Base-by-base conservation (phyloP, 805 yeast genomes). In the Kuraishia capsulata region DNA sequence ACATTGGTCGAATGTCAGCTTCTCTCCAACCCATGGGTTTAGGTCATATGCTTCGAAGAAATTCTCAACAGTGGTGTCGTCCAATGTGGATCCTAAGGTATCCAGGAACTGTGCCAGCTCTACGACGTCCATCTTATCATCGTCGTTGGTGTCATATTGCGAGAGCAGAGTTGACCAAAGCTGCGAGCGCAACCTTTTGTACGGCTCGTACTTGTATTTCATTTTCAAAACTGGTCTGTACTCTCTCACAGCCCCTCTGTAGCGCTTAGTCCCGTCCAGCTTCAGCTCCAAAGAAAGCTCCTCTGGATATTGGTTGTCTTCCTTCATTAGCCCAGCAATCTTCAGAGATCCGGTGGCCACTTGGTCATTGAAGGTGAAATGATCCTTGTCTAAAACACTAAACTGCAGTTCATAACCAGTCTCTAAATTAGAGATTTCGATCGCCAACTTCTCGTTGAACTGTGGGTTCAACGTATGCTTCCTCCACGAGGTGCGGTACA, bases 401-500 rank as follows among this genome's bases (percentile, higher is more conserved):
- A 90, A 78, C 38, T 73, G 72, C 36, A 92, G 61, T 37, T 80
- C 73, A 53, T 69, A 90, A 44, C 69, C 70, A 20, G 61, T 59
- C 52, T 90, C 97, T 43, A 70, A 71, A 3, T 76, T 69, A 26
- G 74, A 64, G 0, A 90, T 73, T 44, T 88, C 95, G 53, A 90
- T 82, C 1, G 90, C 80, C 17, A 89, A 59, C 45, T 81, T 64
- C 56, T 89, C 95, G 49, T 87, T 78, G 60, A 78, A 90, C 1
- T 78, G 69, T 0, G 98, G 98, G 39, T 80, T 79, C 37, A 86
- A 57, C 1, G 86, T 81, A 55, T 90, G 97, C 18, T 84, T 72
- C 46, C 79, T 72, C 78, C 88, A 81, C 9, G 88, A 78, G 0
- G 97, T 88, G 47, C 94, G 73, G 56, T 76, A 90, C 0, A 90